Base-by-base conservation (phyloP, 441 rosid species). In the Metrosideros polymorpha region DNA sequence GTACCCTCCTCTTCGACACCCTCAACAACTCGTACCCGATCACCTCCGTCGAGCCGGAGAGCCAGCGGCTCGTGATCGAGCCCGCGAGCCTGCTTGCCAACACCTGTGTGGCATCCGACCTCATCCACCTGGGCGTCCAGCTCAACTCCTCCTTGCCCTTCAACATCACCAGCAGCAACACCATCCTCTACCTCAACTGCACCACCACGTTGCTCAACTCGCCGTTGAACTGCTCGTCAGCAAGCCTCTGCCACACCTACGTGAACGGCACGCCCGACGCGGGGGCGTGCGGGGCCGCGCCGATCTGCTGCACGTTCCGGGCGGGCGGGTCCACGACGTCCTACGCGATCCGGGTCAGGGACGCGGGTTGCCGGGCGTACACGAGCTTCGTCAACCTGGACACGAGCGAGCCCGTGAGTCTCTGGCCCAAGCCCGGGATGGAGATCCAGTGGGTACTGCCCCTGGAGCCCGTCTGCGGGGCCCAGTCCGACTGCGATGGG, bases 341-440 rank as follows among this genome's bases (percentile, higher is more conserved):
- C 32, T 88, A 94, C 82, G 71, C 42, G 84, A 91, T 94, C 12
- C 83, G 91, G 88, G 89, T 92, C 22, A 86, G 91, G 50, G 88
- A 91, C 1, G 35, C 27, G 2, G 93, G 93, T 53, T 94, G 96
- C 63, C 83, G 89, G 47, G 96, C 95, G 1, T 94, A 92, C 85
- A 86, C 88, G 25, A 94, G 93, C 88, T 94, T 94, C 53, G 95
- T 92, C 43, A 91, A 91, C 87, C 85, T 94, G 89, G 61, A 92
- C 30, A 4, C 86, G 30, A 54, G 5, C 9, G 82, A 50, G 85
- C 92, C 94, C 3, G 92, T 90, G 53, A 61, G 51, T 61, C 83
- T 25, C 85, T 94, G 96, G 96, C 91, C 94, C 1, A 61, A 87
- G 47, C 94, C 96, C 1, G 96, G 93, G 3, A 49, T 94, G 89